Percentiles rank a stretch among this genome's conserved stretches.
These are phyloP conservation scores for Spinellus fusiger DNA, from an alignment of 192 early-diverging fungal species.

Conservation along the genomic window DNA sequence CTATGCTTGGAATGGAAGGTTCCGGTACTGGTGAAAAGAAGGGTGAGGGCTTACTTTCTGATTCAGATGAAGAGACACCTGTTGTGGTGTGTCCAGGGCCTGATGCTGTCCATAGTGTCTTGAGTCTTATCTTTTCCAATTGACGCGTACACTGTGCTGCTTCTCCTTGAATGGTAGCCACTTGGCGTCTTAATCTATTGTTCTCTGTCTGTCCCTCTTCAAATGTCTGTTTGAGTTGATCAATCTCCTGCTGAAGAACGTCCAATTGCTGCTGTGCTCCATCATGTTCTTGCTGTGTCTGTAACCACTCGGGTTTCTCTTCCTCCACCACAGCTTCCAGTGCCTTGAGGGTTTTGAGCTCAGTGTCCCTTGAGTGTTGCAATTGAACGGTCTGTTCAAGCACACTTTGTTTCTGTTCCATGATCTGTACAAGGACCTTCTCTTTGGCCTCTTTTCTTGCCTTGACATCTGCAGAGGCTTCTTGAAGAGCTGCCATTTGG, in stretches of 20 bases:
- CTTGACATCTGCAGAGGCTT: conserved; percentile 36
- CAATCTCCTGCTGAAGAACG: conserved; percentile 40
- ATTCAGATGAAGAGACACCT: background rate
- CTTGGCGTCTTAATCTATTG: conserved; percentile 37
- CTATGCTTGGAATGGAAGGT: background rate
- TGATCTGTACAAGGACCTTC: conserved; percentile 49
- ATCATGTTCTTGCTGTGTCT: conserved; percentile 41
- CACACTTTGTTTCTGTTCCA: conserved; percentile 58
- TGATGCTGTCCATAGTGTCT: conserved; percentile 12
- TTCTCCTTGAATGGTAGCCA: conserved; percentile 53
- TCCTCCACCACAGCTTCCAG: conserved; percentile 37
- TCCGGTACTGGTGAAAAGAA: background rate
- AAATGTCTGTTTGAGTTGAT: conserved; percentile 38
- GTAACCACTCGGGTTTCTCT: conserved; percentile 41
- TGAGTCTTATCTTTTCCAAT: conserved; percentile 48
- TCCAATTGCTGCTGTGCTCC: conserved; percentile 44
- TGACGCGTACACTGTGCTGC: conserved; percentile 40
- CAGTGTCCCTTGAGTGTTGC: conserved; percentile 54
- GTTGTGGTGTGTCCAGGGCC: background rate
- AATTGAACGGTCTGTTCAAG: conserved; percentile 49
- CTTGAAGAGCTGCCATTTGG: background rate
- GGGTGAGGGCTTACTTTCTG: background rate
- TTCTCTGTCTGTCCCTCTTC: conserved; percentile 42
- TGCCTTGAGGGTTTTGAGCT: conserved; percentile 49
- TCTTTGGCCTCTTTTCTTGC: conserved; percentile 49